Conservation (phyloP, 1,139 yeast genomes). For the Debaryomyces subglobosus region DNA sequence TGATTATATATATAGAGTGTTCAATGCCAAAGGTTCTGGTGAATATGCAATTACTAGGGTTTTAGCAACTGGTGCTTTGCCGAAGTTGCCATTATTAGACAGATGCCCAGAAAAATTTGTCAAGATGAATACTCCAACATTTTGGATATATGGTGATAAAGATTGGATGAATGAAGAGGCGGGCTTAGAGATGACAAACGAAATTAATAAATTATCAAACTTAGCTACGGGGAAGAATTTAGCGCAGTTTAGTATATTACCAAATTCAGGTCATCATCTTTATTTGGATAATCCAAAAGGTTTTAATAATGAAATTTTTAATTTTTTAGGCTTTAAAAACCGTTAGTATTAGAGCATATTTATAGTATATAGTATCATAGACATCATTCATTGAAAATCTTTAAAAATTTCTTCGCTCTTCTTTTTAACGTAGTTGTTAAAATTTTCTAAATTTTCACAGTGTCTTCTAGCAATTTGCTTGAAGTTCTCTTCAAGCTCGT, state of each 20-base stretch:
- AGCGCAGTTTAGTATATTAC: constrained; percentile 46
- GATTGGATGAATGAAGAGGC: constrained; percentile 54
- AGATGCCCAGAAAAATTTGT: constrained; percentile 43
- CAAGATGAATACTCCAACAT: constrained; percentile 42
- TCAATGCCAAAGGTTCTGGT: constrained; percentile 48
- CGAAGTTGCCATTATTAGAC: constrained; percentile 47
- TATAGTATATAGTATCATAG: neutral
- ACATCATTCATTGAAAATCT: neutral
- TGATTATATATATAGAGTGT: constrained; percentile 45
- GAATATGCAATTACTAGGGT: constrained; percentile 49
- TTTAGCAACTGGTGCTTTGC: constrained; percentile 43
- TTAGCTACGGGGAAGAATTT: constrained; percentile 18
- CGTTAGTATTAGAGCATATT: neutral
- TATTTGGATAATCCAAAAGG: constrained; percentile 68
- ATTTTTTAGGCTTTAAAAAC: constrained; percentile 35
- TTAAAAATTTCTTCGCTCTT: constrained; percentile 14
- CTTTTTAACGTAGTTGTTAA: constrained; percentile 12
- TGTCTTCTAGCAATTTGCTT: constrained; percentile 14
- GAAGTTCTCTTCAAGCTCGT: constrained; percentile 15
- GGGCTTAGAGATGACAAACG: constrained; percentile 43
- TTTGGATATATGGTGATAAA: constrained; percentile 46
- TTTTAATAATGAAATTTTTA: constrained; percentile 39
- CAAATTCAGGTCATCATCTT: constrained; percentile 75
- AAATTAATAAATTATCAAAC: constrained; percentile 38
- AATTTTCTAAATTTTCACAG: constrained; percentile 12